phyloP scores from a whole-genome alignment of 176 grass and related monocot species.

The Avena atlantica region DNA sequence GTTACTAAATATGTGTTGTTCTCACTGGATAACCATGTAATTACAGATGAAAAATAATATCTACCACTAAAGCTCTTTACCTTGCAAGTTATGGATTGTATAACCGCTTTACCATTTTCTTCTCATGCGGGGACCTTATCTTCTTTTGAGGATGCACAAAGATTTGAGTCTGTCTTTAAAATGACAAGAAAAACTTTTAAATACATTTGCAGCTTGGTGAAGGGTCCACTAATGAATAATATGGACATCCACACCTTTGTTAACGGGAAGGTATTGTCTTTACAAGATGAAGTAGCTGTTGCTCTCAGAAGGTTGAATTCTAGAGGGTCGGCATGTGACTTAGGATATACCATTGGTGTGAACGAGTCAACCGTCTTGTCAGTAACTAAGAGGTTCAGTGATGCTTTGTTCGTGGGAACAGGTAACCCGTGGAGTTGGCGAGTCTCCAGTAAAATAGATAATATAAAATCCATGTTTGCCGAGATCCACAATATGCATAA shows the following conservation, averaged over 20 bases:
- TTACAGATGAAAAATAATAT: neutral
- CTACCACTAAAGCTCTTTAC: neutral
- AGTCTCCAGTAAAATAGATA: constrained; percentile 35
- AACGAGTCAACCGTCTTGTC: constrained; percentile 56
- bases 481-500: constrained; percentile 57
- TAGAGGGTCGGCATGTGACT: neutral
- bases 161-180: neutral
- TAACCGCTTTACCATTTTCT: neutral
- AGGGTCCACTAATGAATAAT: neutral
- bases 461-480: constrained; percentile 54
- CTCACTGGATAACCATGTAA: too few relatives aligned
- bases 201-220: neutral
- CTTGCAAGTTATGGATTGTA: neutral
- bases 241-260: neutral
- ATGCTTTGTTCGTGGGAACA: constrained; percentile 49
- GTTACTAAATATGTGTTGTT: neutral
- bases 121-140: neutral
- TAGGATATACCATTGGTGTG: neutral
- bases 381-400: constrained; percentile 67
- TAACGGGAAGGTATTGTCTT: neutral
- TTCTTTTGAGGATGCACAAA: neutral
- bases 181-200: neutral
- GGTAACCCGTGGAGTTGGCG: constrained; percentile 50
- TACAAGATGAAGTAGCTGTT: constrained; percentile 51
- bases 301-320: neutral